Base-by-base conservation (phyloP, 352 stramenopile genomes). In the Phytopythium montanum region DNA sequence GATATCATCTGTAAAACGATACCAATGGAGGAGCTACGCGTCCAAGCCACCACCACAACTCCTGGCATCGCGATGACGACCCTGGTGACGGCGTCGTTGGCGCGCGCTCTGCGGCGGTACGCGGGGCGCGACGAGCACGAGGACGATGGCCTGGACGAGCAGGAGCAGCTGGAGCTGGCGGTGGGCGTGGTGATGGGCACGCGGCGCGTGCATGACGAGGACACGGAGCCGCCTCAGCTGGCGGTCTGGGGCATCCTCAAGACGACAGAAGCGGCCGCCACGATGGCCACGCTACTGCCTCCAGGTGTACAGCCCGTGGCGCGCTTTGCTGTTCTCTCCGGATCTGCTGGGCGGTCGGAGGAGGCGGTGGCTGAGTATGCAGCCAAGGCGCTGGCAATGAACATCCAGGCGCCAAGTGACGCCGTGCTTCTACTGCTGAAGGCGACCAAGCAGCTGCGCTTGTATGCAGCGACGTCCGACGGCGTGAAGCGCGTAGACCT, bases 31-130 rank as follows among this genome's bases (percentile, higher is more conserved):
- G 16, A 42, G 29, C 29, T 42, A 55, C 28, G 25, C 28, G 2
- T 31, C 18, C 14, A 14, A 36, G 25, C 5, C n/a, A n/a, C 3
- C 19, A 38, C 4, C 42, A 19, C n/a, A 16, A 5, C 0, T 2
- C 44, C 3, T 36, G 12, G 4, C 21, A 16, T 14, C 2, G 3
- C 18, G 16, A 73, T 68, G 67, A 55, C 66, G 45, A 53, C 41
- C 36, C 60, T 66, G 45, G 10, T 79, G 16, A 56, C 72, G 38
- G 65, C 65, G 38, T 62, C 72, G 53, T 54, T 85, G 10, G 53
- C 76, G 62, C 73, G 66, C 42, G 66, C 75, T 25, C 56, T 82
- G n/a, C 60, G 45, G n/a, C 75, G 71, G 44, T 68, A 71, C 39
- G 63, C 55, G n/a, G 44, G 62, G 14, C 45, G 51, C 16, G 55